phyloP scores from a whole-genome alignment of 2,329 filamentous ascomycete species.

The Alternaria sp. region DNA sequence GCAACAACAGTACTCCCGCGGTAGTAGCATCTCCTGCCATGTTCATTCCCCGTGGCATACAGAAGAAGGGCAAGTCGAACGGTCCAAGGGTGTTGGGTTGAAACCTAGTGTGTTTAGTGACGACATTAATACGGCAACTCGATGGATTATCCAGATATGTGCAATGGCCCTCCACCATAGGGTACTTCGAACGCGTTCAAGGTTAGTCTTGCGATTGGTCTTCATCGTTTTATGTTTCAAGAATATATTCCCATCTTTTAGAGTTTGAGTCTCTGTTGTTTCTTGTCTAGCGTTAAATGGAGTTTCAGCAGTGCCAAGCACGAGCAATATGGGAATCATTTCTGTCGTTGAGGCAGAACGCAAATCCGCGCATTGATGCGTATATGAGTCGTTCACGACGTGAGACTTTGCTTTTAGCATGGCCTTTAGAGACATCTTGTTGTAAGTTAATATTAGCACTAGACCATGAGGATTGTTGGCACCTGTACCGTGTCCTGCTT shows the following conservation, averaged over 20 bases:
- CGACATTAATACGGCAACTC: neutral
- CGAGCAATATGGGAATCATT: neutral
- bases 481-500: no score
- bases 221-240: neutral
- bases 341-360: neutral
- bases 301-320: neutral
- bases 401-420: no score
- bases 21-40: slow-evolving; percentile 29
- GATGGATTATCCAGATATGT: neutral
- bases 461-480: no score
- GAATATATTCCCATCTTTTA: neutral
- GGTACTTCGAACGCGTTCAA: neutral
- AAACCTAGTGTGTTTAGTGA: slow-evolving; percentile 1
- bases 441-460: no score
- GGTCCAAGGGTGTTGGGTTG: slow-evolving; percentile 42
- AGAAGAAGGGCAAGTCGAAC: slow-evolving; percentile 45
- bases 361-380: neutral
- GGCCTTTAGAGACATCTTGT: no score
- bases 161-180: neutral
- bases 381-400: neutral
- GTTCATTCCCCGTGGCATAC: slow-evolving; percentile 40
- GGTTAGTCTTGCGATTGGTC: slow-evolving; percentile 3
- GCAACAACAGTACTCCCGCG: slow-evolving; percentile 19
- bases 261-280: neutral
- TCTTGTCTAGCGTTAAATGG: neutral